Evolutionary conservation across 2,329 filamentous ascomycete species (phyloP).

Genomic region (Phialophora chinensis): DNA sequence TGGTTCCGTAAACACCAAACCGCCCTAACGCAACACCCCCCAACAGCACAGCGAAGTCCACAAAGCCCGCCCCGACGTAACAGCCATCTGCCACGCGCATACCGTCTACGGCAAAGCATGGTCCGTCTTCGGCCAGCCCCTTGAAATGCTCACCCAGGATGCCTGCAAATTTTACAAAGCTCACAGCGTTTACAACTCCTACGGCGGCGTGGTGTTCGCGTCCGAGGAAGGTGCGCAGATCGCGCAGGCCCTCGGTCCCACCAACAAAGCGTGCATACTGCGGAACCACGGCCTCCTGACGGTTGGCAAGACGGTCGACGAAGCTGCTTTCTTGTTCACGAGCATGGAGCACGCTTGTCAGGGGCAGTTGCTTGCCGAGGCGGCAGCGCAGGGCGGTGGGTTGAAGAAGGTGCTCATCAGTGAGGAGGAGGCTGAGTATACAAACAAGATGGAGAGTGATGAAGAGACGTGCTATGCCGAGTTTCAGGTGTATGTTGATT

Average conservation of each 20-base stretch:
- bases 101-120: conserved; percentile 71
- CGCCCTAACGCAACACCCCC: background rate
- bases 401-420: conserved; percentile 60
- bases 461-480: conserved; percentile 40
- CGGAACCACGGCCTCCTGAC: conserved; percentile 76
- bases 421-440: conserved; percentile 48
- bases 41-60: conserved; percentile 66
- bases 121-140: conserved; percentile 66
- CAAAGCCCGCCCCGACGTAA: conserved; percentile 68
- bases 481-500: conserved; percentile 42
- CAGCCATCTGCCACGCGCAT: conserved; percentile 73
- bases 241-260: conserved; percentile 64
- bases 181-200: conserved; percentile 69
- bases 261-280: conserved; percentile 67
- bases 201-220: conserved; percentile 67
- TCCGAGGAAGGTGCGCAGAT: conserved; percentile 70
- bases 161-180: conserved; percentile 52
- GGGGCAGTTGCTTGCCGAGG: conserved; percentile 71
- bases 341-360: conserved; percentile 72
- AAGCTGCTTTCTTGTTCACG: conserved; percentile 73
- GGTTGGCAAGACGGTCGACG: conserved; percentile 73
- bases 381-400: conserved; percentile 58
- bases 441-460: conserved; percentile 41
- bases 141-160: conserved; percentile 70
- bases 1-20: background rate